Evolutionary conservation across 495 filamentous ascomycete species (phyloP).

Genomic region (Chaetomidium leptoderma): DNA sequence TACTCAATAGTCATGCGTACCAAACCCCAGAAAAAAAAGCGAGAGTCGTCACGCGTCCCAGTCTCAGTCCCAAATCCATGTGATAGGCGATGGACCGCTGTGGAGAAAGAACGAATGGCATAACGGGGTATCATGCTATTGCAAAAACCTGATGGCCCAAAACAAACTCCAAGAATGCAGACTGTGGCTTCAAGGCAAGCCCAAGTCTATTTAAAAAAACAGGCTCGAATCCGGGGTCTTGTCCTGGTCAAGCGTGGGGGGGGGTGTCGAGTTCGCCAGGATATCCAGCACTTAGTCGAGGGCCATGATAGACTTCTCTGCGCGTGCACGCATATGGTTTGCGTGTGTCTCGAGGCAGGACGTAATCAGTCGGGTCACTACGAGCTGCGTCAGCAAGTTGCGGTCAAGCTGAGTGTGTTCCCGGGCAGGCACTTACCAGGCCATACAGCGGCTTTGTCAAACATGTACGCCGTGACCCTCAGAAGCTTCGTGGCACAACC

Average conservation of each 20-base stretch:
- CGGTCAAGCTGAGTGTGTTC: neutral
- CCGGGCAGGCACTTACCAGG: slow-evolving; percentile 58
- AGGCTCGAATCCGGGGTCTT: neutral
- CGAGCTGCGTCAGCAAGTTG: slow-evolving; percentile 12
- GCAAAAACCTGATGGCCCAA: neutral
- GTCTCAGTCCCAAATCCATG: neutral
- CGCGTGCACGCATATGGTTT: slow-evolving; percentile 65
- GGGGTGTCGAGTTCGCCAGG: neutral
- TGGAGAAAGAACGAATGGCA: neutral
- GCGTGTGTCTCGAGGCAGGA: slow-evolving; percentile 83
- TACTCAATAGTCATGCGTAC: neutral
- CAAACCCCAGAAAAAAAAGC: neutral
- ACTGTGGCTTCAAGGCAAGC: neutral
- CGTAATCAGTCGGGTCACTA: slow-evolving; percentile 85
- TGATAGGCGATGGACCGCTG: neutral
- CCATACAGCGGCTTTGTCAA: slow-evolving; percentile 89
- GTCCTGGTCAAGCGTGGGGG: neutral
- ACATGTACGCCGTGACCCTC: slow-evolving; percentile 79
- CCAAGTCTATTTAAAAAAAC: no score
- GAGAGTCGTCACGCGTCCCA: neutral
- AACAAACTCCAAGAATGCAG: neutral
- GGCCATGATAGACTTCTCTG: slow-evolving; percentile 55
- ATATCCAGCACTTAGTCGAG: slow-evolving; percentile 5
- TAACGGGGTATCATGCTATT: slow-evolving; percentile 6
- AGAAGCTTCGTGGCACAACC: slow-evolving; percentile 86